These are phyloP conservation scores for Ogataea methanolica DNA, from an alignment of 805 yeast species.

Conservation along the genomic window DNA sequence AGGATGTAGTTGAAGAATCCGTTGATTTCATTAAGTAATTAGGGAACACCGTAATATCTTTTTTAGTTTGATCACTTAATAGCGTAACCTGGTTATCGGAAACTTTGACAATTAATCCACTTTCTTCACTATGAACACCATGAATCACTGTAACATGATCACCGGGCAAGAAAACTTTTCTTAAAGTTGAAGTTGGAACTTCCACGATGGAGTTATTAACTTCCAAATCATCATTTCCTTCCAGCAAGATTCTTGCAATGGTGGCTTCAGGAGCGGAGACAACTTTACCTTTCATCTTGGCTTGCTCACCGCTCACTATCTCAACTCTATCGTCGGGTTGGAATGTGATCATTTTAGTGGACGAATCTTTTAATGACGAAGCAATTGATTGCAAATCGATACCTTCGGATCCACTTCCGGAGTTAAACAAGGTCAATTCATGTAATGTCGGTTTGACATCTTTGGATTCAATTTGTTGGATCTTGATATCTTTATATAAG, in stretches of 20 bases:
- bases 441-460: conserved; percentile 80
- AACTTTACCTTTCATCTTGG: conserved; percentile 81
- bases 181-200: conserved; percentile 73
- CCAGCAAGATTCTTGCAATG: conserved; percentile 47
- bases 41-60: conserved; percentile 89
- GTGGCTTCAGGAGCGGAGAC: conserved; percentile 54
- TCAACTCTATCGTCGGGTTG: conserved; percentile 95
- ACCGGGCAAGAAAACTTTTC: conserved; percentile 85
- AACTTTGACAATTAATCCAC: conserved; percentile 86
- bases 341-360: conserved; percentile 54
- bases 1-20: conserved; percentile 70
- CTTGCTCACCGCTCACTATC: conserved; percentile 88
- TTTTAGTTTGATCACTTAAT: conserved; percentile 81
- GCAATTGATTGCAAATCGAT: conserved; percentile 85
- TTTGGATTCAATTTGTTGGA: conserved; percentile 76
- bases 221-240: conserved; percentile 52
- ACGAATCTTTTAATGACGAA: conserved; percentile 68
- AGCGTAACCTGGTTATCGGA: conserved; percentile 83
- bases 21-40: conserved; percentile 86
- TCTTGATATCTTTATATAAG: conserved; percentile 77
- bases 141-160: conserved; percentile 91
- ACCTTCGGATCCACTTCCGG: conserved; percentile 76
- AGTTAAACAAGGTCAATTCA: conserved; percentile 77
- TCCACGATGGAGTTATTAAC: conserved; percentile 59
- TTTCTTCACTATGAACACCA: conserved; percentile 90